A percentile compares a stretch with the other conserved stretches of the same genome.
phyloP scores from a whole-genome alignment of 2,329 filamentous ascomycete species.

The Orbilia quercus region DNA sequence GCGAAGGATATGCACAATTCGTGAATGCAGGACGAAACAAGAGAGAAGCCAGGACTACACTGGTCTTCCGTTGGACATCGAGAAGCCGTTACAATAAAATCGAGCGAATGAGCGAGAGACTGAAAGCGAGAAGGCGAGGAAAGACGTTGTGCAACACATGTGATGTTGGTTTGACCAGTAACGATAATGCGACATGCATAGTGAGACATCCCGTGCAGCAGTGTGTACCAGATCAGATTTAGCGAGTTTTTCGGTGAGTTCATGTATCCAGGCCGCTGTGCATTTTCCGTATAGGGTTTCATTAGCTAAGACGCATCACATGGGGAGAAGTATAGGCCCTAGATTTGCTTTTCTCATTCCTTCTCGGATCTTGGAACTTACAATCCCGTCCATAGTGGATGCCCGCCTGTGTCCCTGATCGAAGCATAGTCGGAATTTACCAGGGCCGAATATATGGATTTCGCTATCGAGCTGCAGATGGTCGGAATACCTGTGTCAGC shows the following conservation, averaged over 20 bases:
- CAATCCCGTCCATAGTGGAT: slow-evolving; percentile 56
- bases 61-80: slow-evolving; percentile 19
- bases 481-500: slow-evolving; percentile 23
- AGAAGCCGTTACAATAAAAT: slow-evolving; percentile 4
- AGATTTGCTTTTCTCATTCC: slow-evolving; percentile 13
- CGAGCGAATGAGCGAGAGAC: slow-evolving; percentile 6
- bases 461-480: slow-evolving; percentile 44
- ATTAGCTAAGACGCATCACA: slow-evolving; percentile 53
- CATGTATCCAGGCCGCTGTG: slow-evolving; percentile 56
- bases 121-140: slow-evolving; percentile 21
- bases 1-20: slow-evolving; percentile 51
- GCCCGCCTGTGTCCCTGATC: slow-evolving; percentile 53
- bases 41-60: slow-evolving; percentile 23
- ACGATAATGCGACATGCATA: slow-evolving; percentile 49
- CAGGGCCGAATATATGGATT: slow-evolving; percentile 53
- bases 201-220: slow-evolving; percentile 31
- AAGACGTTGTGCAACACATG: slow-evolving; percentile 56
- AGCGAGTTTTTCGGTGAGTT: slow-evolving; percentile 54
- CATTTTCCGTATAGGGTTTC: slow-evolving; percentile 42
- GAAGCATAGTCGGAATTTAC: slow-evolving; percentile 55
- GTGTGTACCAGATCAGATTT: slow-evolving; percentile 48
- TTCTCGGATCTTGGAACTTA: slow-evolving; percentile 36
- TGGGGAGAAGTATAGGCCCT: slow-evolving; percentile 29
- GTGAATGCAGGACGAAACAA: slow-evolving; percentile 24
- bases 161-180: slow-evolving; percentile 55